phyloP scores from a whole-genome alignment of 1,284 basidiomycete genomes.

The Gymnopus androsaceus region DNA sequence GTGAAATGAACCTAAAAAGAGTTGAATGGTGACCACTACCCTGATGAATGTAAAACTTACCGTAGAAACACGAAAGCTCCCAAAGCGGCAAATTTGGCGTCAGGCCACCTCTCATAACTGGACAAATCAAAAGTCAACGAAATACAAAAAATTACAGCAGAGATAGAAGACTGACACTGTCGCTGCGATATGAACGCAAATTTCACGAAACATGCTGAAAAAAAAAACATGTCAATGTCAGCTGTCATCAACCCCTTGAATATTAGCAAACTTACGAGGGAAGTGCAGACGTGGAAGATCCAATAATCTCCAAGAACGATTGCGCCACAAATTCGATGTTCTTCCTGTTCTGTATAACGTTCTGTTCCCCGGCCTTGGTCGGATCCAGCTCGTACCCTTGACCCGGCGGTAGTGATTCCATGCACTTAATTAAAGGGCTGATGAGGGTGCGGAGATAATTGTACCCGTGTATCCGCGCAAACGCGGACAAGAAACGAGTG shows the following conservation, averaged over 20 bases:
- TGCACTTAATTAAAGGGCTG: slow-evolving; percentile 73
- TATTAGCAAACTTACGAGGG: slow-evolving; percentile 64
- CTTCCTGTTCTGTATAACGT: slow-evolving; percentile 68
- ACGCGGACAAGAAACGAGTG: slow-evolving; percentile 81
- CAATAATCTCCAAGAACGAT: slow-evolving; percentile 77
- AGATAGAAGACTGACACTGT: slow-evolving; percentile 62
- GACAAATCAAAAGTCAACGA: slow-evolving; percentile 13
- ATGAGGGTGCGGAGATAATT: slow-evolving; percentile 82
- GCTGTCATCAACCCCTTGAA: neutral
- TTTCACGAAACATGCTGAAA: slow-evolving; percentile 80
- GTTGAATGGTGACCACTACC: neutral
- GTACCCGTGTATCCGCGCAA: slow-evolving; percentile 86
- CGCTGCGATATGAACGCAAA: slow-evolving; percentile 83
- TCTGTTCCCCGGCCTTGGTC: slow-evolving; percentile 58
- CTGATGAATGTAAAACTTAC: slow-evolving; percentile 34
- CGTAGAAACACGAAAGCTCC: slow-evolving; percentile 92
- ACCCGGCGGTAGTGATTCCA: slow-evolving; percentile 72
- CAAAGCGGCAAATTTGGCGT: slow-evolving; percentile 82
- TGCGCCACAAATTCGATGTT: slow-evolving; percentile 77
- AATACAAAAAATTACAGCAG: neutral
- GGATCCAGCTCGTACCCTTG: slow-evolving; percentile 83
- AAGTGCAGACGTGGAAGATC: slow-evolving; percentile 67
- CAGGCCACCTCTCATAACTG: slow-evolving; percentile 57
- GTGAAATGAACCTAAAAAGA: slow-evolving; percentile 70
- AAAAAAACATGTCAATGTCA: slow-evolving; percentile 2